A percentile compares a stretch with the other conserved stretches of the same genome.
Evolutionary conservation across 2,329 filamentous ascomycete species (phyloP).

Genomic region (Pyrenophora graminea): DNA sequence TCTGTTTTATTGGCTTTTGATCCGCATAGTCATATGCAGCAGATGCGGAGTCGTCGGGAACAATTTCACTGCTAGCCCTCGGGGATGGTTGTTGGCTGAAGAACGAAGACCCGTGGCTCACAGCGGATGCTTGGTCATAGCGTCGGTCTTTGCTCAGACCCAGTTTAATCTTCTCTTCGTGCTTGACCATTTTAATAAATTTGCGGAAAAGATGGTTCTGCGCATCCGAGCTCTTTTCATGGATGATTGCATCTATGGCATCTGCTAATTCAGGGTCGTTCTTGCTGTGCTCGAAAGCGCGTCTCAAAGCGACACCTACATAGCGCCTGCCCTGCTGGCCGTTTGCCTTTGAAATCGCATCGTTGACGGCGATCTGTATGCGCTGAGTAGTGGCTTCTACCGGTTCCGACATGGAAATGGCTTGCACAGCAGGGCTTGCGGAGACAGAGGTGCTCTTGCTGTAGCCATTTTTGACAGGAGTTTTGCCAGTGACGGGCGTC

Average conservation of each 20-base stretch:
- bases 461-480: slow-evolving; percentile 34
- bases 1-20: slow-evolving; percentile 8
- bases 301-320: slow-evolving; percentile 46
- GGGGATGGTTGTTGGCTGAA: slow-evolving; percentile 28
- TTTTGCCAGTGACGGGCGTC: slow-evolving; percentile 32
- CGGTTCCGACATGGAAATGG: slow-evolving; percentile 16
- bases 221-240: slow-evolving; percentile 45
- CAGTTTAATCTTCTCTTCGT: slow-evolving; percentile 30
- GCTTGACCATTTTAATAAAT: slow-evolving; percentile 49
- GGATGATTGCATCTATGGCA: slow-evolving; percentile 51
- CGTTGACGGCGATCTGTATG: slow-evolving; percentile 46
- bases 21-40: slow-evolving; percentile 26
- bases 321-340: slow-evolving; percentile 34
- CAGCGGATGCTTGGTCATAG: slow-evolving; percentile 22
- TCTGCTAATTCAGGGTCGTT: slow-evolving; percentile 43
- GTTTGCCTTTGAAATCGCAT: slow-evolving; percentile 49
- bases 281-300: slow-evolving; percentile 50
- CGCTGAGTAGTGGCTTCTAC: slow-evolving; percentile 27
- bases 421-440: slow-evolving; percentile 25
- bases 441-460: slow-evolving; percentile 22
- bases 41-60: slow-evolving; percentile 31
- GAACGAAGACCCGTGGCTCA: slow-evolving; percentile 40
- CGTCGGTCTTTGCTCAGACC: slow-evolving; percentile 21
- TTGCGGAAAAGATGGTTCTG: slow-evolving; percentile 51
- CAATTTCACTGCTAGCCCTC: slow-evolving; percentile 30